phyloP scores from a whole-genome alignment of 2,329 filamentous ascomycete species.

The Colletotrichum sp. region DNA sequence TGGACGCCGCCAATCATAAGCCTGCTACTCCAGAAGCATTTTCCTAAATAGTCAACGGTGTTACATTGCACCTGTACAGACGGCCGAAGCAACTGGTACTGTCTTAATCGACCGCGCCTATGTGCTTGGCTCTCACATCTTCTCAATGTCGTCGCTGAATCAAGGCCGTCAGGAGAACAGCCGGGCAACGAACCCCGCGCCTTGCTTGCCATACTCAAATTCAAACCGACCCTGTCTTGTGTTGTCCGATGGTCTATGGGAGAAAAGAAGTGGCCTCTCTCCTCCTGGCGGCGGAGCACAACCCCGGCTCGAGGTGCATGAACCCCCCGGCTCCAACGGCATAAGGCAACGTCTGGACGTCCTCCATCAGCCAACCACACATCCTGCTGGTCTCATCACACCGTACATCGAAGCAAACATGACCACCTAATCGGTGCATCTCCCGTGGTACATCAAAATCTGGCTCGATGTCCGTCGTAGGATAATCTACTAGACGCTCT shows the following conservation, averaged over 20 bases:
- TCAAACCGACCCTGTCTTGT: not conserved
- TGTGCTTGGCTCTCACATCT: not conserved
- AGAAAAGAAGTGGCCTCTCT: not conserved
- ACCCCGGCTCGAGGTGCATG: not conserved
- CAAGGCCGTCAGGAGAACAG: not conserved
- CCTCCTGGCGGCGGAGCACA: not conserved
- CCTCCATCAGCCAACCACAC: not conserved
- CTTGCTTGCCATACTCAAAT: not conserved
- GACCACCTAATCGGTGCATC: not conserved
- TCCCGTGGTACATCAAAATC: not conserved
- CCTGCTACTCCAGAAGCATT: not conserved
- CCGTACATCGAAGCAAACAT: not conserved
- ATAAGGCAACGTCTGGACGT: not conserved
- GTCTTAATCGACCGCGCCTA: not conserved
- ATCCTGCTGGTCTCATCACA: not conserved
- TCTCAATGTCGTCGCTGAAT: not conserved
- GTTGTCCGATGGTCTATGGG: not conserved
- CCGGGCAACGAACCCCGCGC: not conserved
- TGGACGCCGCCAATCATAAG: not conserved
- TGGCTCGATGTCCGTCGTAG: not conserved
- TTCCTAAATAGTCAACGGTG: not conserved
- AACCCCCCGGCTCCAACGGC: not conserved
- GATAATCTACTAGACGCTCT: not conserved
- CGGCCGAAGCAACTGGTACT: not conserved
- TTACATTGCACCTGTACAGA: not conserved